Conservation (phyloP, 2,329 filamentous ascomycete genomes). For the Metarhizium sp. region DNA sequence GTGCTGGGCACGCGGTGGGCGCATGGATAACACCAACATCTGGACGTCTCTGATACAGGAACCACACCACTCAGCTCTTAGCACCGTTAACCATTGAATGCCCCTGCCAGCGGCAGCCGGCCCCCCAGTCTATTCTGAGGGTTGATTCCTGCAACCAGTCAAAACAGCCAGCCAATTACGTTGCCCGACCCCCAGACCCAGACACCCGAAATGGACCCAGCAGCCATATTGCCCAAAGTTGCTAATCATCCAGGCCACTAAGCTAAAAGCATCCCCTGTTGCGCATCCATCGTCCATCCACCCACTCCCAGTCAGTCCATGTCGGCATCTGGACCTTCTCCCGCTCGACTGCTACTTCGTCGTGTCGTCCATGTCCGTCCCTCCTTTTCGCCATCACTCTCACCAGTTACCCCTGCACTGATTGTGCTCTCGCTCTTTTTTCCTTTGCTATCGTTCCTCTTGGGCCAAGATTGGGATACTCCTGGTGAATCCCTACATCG, state of each 20-base stretch:
- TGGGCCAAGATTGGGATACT: neutral
- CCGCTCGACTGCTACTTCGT: neutral
- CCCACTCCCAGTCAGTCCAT: neutral
- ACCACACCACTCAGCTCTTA: neutral
- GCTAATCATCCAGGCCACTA: too few relatives aligned
- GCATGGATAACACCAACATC: too few relatives aligned
- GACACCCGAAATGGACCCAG: too few relatives aligned
- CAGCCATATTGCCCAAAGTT: too few relatives aligned
- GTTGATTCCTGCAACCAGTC: too few relatives aligned
- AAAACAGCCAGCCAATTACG: too few relatives aligned
- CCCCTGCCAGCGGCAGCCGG: neutral
- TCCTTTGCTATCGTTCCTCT: neutral
- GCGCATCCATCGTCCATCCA: neutral
- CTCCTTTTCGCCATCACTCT: slow-evolving; percentile 1
- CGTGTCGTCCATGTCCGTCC: neutral
- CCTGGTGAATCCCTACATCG: slow-evolving; percentile 2
- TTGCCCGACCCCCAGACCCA: too few relatives aligned
- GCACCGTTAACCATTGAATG: neutral
- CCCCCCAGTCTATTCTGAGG: too few relatives aligned
- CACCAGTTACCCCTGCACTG: neutral
- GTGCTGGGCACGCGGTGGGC: too few relatives aligned
- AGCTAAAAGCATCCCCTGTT: too few relatives aligned
- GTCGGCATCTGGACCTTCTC: too few relatives aligned
- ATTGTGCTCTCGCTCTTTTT: neutral
- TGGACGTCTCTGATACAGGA: neutral